Percentiles rank a stretch among this genome's conserved stretches.
These are phyloP conservation scores for Cordyceps fumosorosea DNA, from an alignment of 2,329 filamentous ascomycete genomes.

Conservation along the genomic window DNA sequence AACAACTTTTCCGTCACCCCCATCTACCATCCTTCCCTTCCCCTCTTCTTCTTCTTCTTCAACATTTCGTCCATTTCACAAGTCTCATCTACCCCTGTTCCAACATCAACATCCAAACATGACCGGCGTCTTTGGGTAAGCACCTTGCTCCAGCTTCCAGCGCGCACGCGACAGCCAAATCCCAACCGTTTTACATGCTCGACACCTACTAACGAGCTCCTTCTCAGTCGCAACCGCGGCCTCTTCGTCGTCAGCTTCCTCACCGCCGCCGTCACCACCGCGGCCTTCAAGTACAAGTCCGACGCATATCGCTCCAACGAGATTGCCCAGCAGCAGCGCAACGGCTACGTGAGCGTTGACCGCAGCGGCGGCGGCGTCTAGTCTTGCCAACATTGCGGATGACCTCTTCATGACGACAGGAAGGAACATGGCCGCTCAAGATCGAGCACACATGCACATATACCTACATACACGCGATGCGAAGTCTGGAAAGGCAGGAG, in stretches of 20 bases:
- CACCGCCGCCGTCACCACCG: conserved; percentile 22
- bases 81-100: neutral
- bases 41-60: neutral
- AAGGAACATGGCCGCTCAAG: neutral
- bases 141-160: neutral
- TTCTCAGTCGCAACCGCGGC: conserved; percentile 31
- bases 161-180: conserved; percentile 1
- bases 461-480: neutral
- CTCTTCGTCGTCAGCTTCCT: conserved; percentile 28
- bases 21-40: neutral
- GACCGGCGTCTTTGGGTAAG: conserved; percentile 1
- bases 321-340: conserved; percentile 31
- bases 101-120: neutral
- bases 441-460: neutral
- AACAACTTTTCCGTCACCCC: neutral
- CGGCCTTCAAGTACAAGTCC: conserved; percentile 29
- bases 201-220: too few species aligned
- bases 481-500: neutral
- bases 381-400: neutral
- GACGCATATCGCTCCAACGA: conserved; percentile 35
- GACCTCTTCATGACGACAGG: neutral
- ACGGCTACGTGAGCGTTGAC: conserved; percentile 45
- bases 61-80: neutral
- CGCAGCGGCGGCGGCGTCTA: conserved; percentile 43
- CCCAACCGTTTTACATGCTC: neutral